These are phyloP conservation scores for Osmanthus fragrans DNA, from an alignment of 257 asterid species.

Conservation along the genomic window DNA sequence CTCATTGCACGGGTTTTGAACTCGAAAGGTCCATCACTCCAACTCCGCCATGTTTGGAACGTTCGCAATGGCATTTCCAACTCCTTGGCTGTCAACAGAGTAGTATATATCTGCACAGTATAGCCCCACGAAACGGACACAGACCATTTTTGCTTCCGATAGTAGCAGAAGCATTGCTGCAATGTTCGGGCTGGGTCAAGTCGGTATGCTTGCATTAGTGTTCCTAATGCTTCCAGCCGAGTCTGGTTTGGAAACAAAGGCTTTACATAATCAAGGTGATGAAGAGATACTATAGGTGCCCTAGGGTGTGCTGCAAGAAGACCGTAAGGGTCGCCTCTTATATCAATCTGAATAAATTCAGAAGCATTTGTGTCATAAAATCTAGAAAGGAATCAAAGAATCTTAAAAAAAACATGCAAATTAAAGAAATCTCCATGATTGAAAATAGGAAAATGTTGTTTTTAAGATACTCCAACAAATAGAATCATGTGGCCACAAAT, in stretches of 20 bases:
- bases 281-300: constrained; percentile 82
- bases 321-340: constrained; percentile 74
- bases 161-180: constrained; percentile 73
- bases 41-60: constrained; percentile 71
- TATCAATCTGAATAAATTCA: constrained; percentile 56
- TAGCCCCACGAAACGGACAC: constrained; percentile 90
- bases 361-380: background rate
- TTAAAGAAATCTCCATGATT: too few relatives aligned
- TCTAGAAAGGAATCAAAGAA: background rate
- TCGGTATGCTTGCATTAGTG: constrained; percentile 53
- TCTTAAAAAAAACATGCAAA: background rate
- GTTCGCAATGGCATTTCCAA: constrained; percentile 71
- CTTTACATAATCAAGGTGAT: constrained; percentile 67
- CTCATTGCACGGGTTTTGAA: constrained; percentile 73
- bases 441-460: too few relatives aligned
- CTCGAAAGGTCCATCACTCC: constrained; percentile 66
- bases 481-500: too few relatives aligned
- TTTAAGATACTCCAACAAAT: too few relatives aligned
- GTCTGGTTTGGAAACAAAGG: constrained; percentile 62
- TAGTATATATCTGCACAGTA: constrained; percentile 61
- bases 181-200: constrained; percentile 57
- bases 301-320: constrained; percentile 79
- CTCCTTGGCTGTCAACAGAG: constrained; percentile 47
- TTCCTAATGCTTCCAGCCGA: constrained; percentile 51
- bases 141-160: constrained; percentile 56